Evolutionary conservation across 352 stramenopile genomes (phyloP).

Genomic region (Pythium dissimile): DNA sequence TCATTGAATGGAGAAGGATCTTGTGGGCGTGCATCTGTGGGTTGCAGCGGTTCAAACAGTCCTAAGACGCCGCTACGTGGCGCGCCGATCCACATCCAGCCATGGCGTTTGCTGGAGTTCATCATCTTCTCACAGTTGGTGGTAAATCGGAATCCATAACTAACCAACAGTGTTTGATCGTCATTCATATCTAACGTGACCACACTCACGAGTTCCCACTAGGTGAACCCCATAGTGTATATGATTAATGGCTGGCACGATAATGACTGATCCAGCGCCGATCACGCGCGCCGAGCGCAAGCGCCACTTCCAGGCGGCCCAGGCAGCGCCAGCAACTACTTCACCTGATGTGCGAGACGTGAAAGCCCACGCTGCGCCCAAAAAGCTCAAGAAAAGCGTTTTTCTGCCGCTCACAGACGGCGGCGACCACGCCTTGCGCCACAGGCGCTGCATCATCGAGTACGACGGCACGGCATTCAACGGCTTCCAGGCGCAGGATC

Average conservation of each 20-base stretch:
- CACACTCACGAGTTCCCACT: neutral
- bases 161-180: too few relatives aligned
- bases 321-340: too few relatives aligned
- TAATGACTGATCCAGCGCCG: neutral
- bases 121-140: too few relatives aligned
- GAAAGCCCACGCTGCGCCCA: neutral
- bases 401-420: conserved; percentile 37
- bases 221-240: neutral
- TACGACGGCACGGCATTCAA: conserved; percentile 81
- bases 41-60: neutral
- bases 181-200: neutral
- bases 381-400: conserved; percentile 24
- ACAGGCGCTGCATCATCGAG: conserved; percentile 42
- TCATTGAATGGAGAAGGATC: neutral
- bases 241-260: conserved; percentile 1
- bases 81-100: conserved; percentile 22
- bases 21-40: neutral
- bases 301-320: conserved; percentile 18
- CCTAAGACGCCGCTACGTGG: conserved; percentile 13
- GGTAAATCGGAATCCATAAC: neutral
- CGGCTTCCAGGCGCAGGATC: conserved; percentile 82
- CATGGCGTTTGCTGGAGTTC: neutral
- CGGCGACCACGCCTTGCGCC: neutral
- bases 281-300: conserved; percentile 19
- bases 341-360: neutral